Evolutionary conservation across 805 yeast species (phyloP).

Genomic region (Yamadazyma philogaea): DNA sequence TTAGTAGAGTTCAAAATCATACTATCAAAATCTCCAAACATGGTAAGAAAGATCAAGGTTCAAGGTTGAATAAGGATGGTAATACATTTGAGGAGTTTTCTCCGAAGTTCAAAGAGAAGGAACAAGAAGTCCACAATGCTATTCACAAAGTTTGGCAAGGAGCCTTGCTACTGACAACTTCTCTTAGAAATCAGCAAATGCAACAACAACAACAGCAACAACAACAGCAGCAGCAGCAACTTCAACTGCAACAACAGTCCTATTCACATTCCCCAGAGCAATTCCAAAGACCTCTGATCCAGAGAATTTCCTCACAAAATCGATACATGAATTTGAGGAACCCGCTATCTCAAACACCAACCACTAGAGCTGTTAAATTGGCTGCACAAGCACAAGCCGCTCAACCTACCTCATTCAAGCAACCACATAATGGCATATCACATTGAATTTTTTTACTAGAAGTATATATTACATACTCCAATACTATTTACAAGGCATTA

Average conservation of each 20-base stretch:
- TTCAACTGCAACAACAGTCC: constrained; percentile 5
- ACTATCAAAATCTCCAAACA: constrained; percentile 26
- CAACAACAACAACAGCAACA: neutral
- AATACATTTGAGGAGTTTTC: constrained; percentile 35
- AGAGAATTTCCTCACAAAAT: constrained; percentile 20
- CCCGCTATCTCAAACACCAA: constrained; percentile 26
- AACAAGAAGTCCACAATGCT: constrained; percentile 23
- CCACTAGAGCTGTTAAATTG: constrained; percentile 35
- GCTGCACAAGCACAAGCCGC: constrained; percentile 17
- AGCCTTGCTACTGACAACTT: constrained; percentile 26
- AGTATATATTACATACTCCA: constrained; percentile 5
- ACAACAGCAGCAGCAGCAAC: constrained; percentile 10
- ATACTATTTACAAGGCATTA: constrained; percentile 6
- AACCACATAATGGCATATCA: constrained; percentile 14
- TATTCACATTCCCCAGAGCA: constrained; percentile 9
- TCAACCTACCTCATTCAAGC: constrained; percentile 1
- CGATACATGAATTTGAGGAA: constrained; percentile 18
- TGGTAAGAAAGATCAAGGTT: constrained; percentile 8
- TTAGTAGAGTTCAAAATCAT: constrained; percentile 43
- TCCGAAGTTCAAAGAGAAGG: constrained; percentile 29
- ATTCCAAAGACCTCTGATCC: constrained; percentile 19
- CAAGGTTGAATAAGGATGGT: constrained; percentile 16
- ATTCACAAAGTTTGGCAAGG: constrained; percentile 41
- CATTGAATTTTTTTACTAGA: neutral
- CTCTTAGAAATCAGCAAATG: constrained; percentile 8